Percentiles rank a stretch among this genome's conserved stretches.
These are phyloP conservation scores for Lentinula sp. DNA, from an alignment of 768 basidiomycete genomes.

Conservation along the genomic window DNA sequence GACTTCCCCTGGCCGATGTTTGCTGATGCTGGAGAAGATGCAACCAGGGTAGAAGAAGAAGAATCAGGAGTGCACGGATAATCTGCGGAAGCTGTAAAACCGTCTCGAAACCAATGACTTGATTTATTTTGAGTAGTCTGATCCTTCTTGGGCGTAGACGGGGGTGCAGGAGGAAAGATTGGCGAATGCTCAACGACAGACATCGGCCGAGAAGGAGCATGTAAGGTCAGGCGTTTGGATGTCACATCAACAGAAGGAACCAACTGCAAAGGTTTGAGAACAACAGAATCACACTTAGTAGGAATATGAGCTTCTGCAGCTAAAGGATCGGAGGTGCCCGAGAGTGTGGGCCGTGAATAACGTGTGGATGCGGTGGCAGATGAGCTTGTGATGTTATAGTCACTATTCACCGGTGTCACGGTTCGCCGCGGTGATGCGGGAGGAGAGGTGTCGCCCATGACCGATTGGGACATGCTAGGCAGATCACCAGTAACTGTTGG, in stretches of 20 bases:
- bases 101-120: background rate
- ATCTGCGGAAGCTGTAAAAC: background rate
- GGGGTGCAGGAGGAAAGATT: background rate
- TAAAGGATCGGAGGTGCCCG: background rate
- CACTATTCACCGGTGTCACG: background rate
- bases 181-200: background rate
- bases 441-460: background rate
- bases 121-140: background rate
- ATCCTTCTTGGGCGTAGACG: background rate
- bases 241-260: background rate
- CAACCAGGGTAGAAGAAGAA: slow-evolving; percentile 7
- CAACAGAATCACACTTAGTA: background rate
- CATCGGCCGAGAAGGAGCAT: background rate
- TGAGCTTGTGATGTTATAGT: background rate
- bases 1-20: background rate
- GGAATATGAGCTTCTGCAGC: background rate
- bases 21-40: background rate
- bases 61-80: slow-evolving; percentile 6
- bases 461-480: background rate
- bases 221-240: background rate
- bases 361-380: no score
- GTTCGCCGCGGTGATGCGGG: background rate
- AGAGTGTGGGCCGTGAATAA: background rate
- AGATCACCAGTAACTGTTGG: background rate
- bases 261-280: background rate